Evolutionary conservation across 2,329 filamentous ascomycete genomes (phyloP).

Genomic region (Calycina herbarum): DNA sequence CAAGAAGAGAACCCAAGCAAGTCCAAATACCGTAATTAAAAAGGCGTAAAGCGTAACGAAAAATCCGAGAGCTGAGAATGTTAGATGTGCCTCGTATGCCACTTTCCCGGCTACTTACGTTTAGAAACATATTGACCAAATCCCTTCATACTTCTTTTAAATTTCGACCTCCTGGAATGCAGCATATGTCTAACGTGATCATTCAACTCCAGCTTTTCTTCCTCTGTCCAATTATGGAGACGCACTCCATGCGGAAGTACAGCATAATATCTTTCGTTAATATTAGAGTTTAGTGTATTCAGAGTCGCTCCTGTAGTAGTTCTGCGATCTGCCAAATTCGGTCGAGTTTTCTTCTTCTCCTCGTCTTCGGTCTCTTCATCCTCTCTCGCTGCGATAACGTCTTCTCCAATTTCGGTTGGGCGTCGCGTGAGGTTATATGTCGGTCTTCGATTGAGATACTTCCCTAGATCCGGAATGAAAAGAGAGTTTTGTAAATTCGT

Average conservation of each 20-base stretch:
- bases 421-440: constrained; percentile 70
- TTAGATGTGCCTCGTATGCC: constrained; percentile 22
- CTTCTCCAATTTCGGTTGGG: constrained; percentile 34
- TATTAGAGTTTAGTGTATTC: constrained; percentile 64
- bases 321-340: constrained; percentile 19
- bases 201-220: constrained; percentile 75
- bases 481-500: constrained; percentile 91
- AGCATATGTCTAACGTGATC: constrained; percentile 85
- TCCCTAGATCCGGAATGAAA: constrained; percentile 79
- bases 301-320: constrained; percentile 30
- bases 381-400: constrained; percentile 20
- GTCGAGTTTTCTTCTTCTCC: constrained; percentile 21
- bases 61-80: constrained; percentile 65
- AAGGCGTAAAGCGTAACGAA: constrained; percentile 81
- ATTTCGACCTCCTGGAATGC: constrained; percentile 75
- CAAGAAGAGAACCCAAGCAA: constrained; percentile 87
- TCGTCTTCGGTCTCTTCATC: constrained; percentile 14
- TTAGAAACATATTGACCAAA: constrained; percentile 77
- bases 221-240: constrained; percentile 71
- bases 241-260: constrained; percentile 73
- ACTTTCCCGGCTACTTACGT: constrained; percentile 49
- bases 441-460: constrained; percentile 72
- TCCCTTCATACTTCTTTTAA: constrained; percentile 76
- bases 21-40: constrained; percentile 79
- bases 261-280: constrained; percentile 73